Conservation (phyloP, 768 basidiomycete species). For the Hysterangium stoloniferum region DNA sequence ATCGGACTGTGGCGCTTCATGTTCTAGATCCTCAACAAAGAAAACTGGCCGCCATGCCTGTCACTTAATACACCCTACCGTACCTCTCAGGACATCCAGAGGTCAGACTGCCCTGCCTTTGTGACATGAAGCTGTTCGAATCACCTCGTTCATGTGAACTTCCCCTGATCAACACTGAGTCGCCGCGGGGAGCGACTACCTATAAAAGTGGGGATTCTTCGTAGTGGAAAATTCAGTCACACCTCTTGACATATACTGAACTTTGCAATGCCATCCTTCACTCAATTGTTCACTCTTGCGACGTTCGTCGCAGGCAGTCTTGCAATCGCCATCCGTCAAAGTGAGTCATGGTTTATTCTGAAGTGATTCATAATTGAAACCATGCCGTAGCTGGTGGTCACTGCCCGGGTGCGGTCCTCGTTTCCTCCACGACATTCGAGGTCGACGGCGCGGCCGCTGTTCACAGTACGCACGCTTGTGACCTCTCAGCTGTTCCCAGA, state of each 20-base stretch:
- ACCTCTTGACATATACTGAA: too few species aligned
- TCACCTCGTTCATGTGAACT: not conserved
- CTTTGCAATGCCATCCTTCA: slow-evolving; percentile 2
- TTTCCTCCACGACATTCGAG: not conserved
- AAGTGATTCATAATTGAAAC: not conserved
- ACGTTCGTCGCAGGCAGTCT: not conserved
- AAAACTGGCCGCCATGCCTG: not conserved
- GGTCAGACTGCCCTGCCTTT: not conserved
- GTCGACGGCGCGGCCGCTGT: not conserved
- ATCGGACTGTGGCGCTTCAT: not conserved
- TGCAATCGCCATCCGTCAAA: not conserved
- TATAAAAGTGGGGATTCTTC: not conserved
- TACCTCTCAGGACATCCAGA: slow-evolving; percentile 4
- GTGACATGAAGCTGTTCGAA: not conserved
- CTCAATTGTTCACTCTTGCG: not conserved
- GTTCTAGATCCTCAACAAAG: not conserved
- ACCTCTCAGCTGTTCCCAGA: not conserved
- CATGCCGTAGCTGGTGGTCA: not conserved
- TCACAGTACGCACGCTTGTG: not conserved
- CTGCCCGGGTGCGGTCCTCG: not conserved
- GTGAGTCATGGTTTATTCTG: not conserved
- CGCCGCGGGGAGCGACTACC: not conserved
- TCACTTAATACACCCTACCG: not conserved
- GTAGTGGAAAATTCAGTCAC: too few species aligned
- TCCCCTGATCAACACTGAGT: not conserved